Conservation (phyloP, 1,284 basidiomycete genomes). For the Ustilago lituana region DNA sequence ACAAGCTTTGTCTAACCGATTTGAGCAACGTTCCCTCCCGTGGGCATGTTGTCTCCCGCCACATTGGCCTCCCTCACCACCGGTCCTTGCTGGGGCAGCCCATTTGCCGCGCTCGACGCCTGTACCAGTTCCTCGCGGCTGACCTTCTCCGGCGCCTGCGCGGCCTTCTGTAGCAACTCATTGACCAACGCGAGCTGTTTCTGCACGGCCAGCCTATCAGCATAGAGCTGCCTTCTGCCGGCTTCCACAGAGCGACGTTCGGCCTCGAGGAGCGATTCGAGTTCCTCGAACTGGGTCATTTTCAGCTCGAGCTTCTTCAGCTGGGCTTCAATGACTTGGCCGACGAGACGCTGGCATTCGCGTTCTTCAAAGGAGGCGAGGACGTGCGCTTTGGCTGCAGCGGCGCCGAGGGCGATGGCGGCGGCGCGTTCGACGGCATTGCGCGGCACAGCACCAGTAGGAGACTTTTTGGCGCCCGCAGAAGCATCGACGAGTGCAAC, state of each 20-base stretch:
- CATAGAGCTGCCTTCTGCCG: slow-evolving; percentile 59
- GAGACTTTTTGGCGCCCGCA: slow-evolving; percentile 40
- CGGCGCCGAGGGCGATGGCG: slow-evolving; percentile 76
- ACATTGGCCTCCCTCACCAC: slow-evolving; percentile 52
- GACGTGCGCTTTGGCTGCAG: slow-evolving; percentile 83
- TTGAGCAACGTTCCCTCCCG: slow-evolving; percentile 32
- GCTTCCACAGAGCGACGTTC: slow-evolving; percentile 61
- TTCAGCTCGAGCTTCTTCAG: slow-evolving; percentile 83
- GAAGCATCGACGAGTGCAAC: slow-evolving; percentile 14
- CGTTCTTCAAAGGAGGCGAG: slow-evolving; percentile 86
- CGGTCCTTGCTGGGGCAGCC: slow-evolving; percentile 62
- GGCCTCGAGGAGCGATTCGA: slow-evolving; percentile 62
- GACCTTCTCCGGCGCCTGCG: slow-evolving; percentile 48
- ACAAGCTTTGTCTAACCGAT: slow-evolving; percentile 47
- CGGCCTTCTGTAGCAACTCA: slow-evolving; percentile 60
- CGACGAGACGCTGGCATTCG: slow-evolving; percentile 82
- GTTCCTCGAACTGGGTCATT: slow-evolving; percentile 65
- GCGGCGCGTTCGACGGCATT: slow-evolving; percentile 62
- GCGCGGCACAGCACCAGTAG: slow-evolving; percentile 52
- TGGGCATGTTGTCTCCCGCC: slow-evolving; percentile 9
- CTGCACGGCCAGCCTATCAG: slow-evolving; percentile 62
- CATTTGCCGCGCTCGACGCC: slow-evolving; percentile 50
- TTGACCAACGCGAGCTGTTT: slow-evolving; percentile 62
- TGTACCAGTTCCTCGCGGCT: slow-evolving; percentile 46
- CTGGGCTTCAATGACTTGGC: slow-evolving; percentile 87